Evolutionary conservation across 2,329 filamentous ascomycete genomes (phyloP).

Genomic region (Volutella citrinella): DNA sequence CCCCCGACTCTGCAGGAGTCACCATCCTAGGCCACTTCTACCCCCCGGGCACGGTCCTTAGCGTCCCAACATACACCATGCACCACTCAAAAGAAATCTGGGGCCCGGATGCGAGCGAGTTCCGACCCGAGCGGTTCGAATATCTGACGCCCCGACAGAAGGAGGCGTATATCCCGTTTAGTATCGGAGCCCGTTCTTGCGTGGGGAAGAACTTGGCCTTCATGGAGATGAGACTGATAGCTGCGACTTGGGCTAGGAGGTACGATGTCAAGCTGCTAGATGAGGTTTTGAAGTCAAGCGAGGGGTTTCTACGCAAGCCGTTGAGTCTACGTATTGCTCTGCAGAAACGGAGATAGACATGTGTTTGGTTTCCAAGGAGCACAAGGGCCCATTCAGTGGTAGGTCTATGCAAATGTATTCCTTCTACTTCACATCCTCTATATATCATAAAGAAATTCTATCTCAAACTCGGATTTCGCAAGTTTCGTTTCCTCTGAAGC

Average conservation of each 20-base stretch:
- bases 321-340: constrained; percentile 52
- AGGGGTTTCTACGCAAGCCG: constrained; percentile 82
- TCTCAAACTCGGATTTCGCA: too few relatives aligned
- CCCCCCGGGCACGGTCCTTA: constrained; percentile 70
- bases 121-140: constrained; percentile 73
- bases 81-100: constrained; percentile 74
- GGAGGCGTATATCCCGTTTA: constrained; percentile 73
- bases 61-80: constrained; percentile 78
- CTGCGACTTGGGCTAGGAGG: constrained; percentile 59
- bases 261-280: constrained; percentile 51
- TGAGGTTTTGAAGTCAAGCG: constrained; percentile 67
- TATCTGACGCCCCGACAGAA: constrained; percentile 63
- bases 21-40: constrained; percentile 67
- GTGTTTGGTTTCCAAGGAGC: too few relatives aligned
- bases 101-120: constrained; percentile 68
- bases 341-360: neutral
- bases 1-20: constrained; percentile 59
- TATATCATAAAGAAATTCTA: too few relatives aligned
- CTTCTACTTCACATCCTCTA: too few relatives aligned
- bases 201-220: constrained; percentile 82
- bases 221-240: constrained; percentile 83
- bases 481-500: too few relatives aligned
- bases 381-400: too few relatives aligned
- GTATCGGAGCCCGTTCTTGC: constrained; percentile 64
- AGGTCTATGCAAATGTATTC: too few relatives aligned